Conservation (phyloP, 148 eudicot genomes). For the Persicaria maculosa region DNA sequence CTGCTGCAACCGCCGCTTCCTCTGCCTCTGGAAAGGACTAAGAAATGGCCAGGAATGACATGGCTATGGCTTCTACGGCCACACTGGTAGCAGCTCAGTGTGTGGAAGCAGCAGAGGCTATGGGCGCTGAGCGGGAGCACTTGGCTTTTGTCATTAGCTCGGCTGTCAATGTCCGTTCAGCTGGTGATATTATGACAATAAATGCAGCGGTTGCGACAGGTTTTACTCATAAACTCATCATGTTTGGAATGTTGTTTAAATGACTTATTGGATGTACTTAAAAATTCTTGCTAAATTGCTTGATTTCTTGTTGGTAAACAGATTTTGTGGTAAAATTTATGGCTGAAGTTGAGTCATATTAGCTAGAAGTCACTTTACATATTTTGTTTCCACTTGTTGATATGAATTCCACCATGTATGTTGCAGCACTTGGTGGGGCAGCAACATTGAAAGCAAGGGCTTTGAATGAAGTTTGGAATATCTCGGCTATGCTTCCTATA, state of each 20-base stretch:
- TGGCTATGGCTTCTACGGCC: constrained; percentile 79
- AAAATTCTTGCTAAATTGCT: not conserved
- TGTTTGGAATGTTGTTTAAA: not conserved
- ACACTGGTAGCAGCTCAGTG: constrained; percentile 80
- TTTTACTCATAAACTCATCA: constrained; percentile 13
- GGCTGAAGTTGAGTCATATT: not conserved
- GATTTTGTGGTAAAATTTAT: not conserved
- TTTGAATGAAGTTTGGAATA: constrained; percentile 66
- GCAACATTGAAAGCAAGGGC: constrained; percentile 83
- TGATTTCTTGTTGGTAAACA: not conserved
- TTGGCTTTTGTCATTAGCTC: constrained; percentile 63
- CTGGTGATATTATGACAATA: constrained; percentile 69
- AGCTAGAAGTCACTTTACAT: not conserved
- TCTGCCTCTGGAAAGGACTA: constrained; percentile 45
- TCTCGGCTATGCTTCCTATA: constrained; percentile 58
- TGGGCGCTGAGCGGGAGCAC: constrained; percentile 84
- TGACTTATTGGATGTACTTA: not conserved
- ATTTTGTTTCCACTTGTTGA: not conserved
- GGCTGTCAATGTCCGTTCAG: constrained; percentile 75
- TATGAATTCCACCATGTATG: not conserved
- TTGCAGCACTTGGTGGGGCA: constrained; percentile 70
- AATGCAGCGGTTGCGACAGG: constrained; percentile 94
- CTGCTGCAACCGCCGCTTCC: constrained; percentile 61
- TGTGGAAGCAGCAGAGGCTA: constrained; percentile 77
- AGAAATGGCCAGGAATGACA: constrained; percentile 55